Evolutionary conservation across 2,329 filamentous ascomycete species (phyloP), one percentile per base, ranked within the genome.

Genomic region (Coniosporium tulheliwenetii): DNA sequence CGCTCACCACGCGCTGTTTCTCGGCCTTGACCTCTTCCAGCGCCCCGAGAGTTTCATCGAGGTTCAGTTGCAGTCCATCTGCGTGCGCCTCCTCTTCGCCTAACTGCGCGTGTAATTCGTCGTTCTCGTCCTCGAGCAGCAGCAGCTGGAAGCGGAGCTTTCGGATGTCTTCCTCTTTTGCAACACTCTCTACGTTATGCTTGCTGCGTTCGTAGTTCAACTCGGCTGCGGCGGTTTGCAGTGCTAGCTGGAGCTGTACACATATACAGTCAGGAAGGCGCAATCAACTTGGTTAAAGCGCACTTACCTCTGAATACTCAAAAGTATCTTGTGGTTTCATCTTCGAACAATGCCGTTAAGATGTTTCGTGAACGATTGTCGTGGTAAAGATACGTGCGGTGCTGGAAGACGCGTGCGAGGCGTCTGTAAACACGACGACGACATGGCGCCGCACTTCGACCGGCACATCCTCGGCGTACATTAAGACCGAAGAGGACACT

Each of bases 131-230:
- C 45, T 79, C 70, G n/a, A 83, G 65, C n/a, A 86, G 61, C 41
- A 87, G 63, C 41, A 79, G 69, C 46, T 79, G 74, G 45, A 89
- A 69, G 48, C 76, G 76, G 40, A 85, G 61, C 47, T 78, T 72
- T 38, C 87, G 77, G 33, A 75, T 67, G 44, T 79, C 75, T 57
- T 96, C 87, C 47, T 85, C 77, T 51, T 83, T 82, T 48, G 75
- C 64, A 41, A 93, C 68, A 9, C 79, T 65, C 40, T 83, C 73
- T 31, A 81, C 72, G 41, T 77, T 68, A 49, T 80, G 76, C 41
- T 73, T 61, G 47, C 71, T 73, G 44, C 71, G 69, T 48, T 81
- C 75, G 56, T 87, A 84, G 50, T 74, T 74, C 45, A 81, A 62
- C 55, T 93, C 84, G 40, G 86, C 70, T 12, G 56, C 59, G 35